Evolutionary conservation across 495 filamentous ascomycete genomes (phyloP), one percentile per base, ranked within the genome.

Genomic region (Xanthoparmelia taractica): DNA sequence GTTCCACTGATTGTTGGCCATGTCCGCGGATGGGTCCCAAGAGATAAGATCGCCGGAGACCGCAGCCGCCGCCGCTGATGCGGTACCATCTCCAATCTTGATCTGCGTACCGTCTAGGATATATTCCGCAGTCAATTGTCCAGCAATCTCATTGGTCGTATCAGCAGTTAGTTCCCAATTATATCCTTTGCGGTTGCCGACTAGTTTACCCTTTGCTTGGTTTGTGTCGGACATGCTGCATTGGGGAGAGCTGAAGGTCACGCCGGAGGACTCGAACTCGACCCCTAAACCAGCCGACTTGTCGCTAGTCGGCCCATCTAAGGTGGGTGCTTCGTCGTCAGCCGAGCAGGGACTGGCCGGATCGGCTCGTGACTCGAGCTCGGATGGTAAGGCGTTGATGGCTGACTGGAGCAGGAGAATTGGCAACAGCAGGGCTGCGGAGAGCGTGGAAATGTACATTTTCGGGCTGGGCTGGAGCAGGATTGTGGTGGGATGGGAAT

Each of bases 211-310:
- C 20, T 59, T 65, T n/a, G 66, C 47, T 20, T 27, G 12, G 34
- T 65, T 57, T 43, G 64, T 67, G 5, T 62, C 48, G 18, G 6
- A 0, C 12, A 18, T 15, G 41, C n/a, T 47, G 56, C 69, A 71
- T 29, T 48, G 58, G 29, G 18, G 25, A 40, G 59, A 54, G 18
- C 0, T 7, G 54, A 69, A 63, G 0, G 45, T 3, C 50, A 69
- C 33, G 0, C 0, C 1, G 2, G 45, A 29, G 20, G 58, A 48
- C 47, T 69, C 65, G 37, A 71, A 69, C 40, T 69, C 69, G 38
- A 65, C 63, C 17, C 69, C 68, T 27, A 69, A 65, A 15, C 69
- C 67, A 18, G 69, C 68, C 18, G 64, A 33, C 29, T 62, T 33
- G 61, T 65, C 60, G 40, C 33, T 38, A 57, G 61, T 70, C 4